Conservation (phyloP, 164 flowering plant species). For the Vitis riparia region DNA sequence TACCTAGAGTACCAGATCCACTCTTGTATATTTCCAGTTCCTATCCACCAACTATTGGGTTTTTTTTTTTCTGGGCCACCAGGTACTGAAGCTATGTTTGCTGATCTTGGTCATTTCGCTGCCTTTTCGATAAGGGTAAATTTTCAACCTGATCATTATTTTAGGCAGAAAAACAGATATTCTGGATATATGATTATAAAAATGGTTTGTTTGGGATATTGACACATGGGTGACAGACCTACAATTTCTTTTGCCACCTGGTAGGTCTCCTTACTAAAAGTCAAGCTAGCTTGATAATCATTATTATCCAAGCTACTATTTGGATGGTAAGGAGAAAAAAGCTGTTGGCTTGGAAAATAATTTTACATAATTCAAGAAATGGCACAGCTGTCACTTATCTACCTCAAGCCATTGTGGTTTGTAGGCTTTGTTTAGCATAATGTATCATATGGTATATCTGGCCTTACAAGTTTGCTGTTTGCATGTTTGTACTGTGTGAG, state of each 20-base stretch:
- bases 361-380: neutral
- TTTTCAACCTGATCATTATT: neutral
- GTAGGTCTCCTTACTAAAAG: neutral
- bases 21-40: neutral
- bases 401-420: neutral
- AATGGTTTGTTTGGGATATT: neutral
- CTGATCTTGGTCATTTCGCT: slow-evolving; percentile 86
- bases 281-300: neutral
- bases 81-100: slow-evolving; percentile 95
- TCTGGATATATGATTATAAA: neutral
- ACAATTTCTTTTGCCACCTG: neutral
- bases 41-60: neutral
- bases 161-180: neutral
- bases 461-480: neutral
- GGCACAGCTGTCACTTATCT: neutral
- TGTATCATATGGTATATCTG: neutral
- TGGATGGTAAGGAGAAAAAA: neutral
- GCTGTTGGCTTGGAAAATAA: neutral
- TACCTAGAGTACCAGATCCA: neutral
- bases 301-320: neutral
- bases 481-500: neutral
- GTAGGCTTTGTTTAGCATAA: neutral
- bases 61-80: slow-evolving; percentile 16
- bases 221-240: neutral
- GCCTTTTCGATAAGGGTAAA: slow-evolving; percentile 66